Evolutionary conservation across 1,139 yeast genomes (phyloP).

Genomic region (Taphrina confusa): DNA sequence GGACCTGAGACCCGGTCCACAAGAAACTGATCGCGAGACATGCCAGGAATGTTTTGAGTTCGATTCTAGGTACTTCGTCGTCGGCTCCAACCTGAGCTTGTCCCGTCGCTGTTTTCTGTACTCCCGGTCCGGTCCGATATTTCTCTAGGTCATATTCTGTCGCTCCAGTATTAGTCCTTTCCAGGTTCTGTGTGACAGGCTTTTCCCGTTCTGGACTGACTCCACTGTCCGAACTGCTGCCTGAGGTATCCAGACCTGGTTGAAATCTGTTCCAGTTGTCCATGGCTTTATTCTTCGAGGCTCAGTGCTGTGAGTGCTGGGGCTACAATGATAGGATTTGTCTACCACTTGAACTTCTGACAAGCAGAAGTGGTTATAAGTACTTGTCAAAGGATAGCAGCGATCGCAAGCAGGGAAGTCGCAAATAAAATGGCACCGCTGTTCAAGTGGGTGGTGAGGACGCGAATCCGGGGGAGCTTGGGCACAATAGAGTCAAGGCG

Average conservation of each 20-base stretch:
- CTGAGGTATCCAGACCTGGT: slow-evolving; percentile 24
- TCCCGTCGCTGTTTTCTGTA: slow-evolving; percentile 26
- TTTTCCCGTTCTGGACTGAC: background rate
- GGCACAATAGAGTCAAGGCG: no score
- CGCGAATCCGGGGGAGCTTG: no score
- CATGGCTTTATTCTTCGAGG: no score
- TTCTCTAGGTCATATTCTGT: slow-evolving; percentile 20
- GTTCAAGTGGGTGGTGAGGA: no score
- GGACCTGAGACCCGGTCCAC: slow-evolving; percentile 32
- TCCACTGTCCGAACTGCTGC: slow-evolving; percentile 8
- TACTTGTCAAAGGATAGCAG: no score
- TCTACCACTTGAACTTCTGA: no score
- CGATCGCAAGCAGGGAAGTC: no score
- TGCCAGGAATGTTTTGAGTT: slow-evolving; percentile 28
- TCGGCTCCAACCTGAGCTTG: slow-evolving; percentile 31
- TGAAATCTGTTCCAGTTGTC: slow-evolving; percentile 32
- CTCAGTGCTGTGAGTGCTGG: no score
- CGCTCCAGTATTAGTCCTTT: slow-evolving; percentile 23
- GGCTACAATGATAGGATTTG: no score
- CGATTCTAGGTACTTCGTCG: slow-evolving; percentile 23
- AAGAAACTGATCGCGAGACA: slow-evolving; percentile 33
- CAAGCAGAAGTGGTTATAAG: no score
- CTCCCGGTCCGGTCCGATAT: slow-evolving; percentile 11
- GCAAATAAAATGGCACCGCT: no score
- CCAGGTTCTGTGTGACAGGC: background rate